phyloP scores from a whole-genome alignment of 257 asterid genomes.

The Solanum pennellii region DNA sequence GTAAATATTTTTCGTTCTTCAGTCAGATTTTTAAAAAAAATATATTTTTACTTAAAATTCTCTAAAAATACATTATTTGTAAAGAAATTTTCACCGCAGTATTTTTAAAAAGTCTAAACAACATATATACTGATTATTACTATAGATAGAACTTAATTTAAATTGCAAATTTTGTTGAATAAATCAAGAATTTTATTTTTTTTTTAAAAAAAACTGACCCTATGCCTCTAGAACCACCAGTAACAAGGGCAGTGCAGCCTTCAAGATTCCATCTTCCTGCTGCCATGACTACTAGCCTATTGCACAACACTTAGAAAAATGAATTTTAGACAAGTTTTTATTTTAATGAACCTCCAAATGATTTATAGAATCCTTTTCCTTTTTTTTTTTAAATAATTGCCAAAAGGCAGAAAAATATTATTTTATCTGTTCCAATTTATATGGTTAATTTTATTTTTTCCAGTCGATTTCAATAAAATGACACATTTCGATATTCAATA shows the following conservation, averaged over 20 bases:
- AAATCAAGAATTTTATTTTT: neutral
- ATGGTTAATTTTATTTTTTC: too few relatives aligned
- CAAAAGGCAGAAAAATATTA: neutral
- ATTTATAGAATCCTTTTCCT: neutral
- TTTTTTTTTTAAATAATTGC: neutral
- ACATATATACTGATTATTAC: rapidly evolving
- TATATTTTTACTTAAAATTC: neutral
- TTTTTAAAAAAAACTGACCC: constrained; percentile 1
- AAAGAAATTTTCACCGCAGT: rapidly evolving
- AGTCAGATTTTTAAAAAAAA: too few relatives aligned
- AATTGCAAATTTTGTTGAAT: too few relatives aligned
- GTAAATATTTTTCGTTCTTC: too few relatives aligned
- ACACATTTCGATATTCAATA: too few relatives aligned
- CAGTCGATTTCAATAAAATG: too few relatives aligned
- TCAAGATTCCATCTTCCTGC: constrained; percentile 35
- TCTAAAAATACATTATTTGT: neutral
- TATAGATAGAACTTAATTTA: neutral
- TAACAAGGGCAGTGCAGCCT: constrained; percentile 30
- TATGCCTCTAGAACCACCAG: constrained; percentile 33
- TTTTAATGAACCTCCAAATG: neutral
- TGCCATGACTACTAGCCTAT: neutral
- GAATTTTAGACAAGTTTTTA: neutral
- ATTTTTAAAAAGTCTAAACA: neutral
- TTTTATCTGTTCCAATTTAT: too few relatives aligned
- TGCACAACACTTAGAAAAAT: neutral